Evolutionary conservation across 2,329 filamentous ascomycete genomes (phyloP).

Genomic region (Talaromyces sp.): DNA sequence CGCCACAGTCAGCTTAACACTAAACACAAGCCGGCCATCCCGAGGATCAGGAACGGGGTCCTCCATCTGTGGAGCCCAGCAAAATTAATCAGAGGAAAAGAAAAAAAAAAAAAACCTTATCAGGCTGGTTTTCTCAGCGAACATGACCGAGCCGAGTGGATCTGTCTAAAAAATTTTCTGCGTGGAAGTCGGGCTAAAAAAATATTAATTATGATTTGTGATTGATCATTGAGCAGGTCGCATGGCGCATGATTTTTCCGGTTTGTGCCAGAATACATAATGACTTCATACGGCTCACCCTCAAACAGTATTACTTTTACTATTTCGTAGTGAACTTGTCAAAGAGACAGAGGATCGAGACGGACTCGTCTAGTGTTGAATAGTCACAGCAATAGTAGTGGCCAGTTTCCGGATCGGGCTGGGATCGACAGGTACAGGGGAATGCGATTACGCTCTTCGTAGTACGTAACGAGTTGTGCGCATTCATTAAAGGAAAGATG

Average conservation of each 20-base stretch:
- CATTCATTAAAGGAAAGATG: neutral
- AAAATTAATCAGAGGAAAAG: neutral
- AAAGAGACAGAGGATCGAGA: neutral
- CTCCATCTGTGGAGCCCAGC: neutral
- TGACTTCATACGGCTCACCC: neutral
- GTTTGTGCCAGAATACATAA: neutral
- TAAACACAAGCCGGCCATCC: neutral
- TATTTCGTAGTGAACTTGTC: too few relatives aligned
- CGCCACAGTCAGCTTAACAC: neutral
- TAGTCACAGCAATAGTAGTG: neutral
- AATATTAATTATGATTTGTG: neutral
- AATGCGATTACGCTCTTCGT: too few relatives aligned
- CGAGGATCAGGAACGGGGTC: neutral
- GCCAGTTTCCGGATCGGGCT: neutral
- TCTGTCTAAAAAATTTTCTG: neutral
- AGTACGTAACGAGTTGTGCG: too few relatives aligned
- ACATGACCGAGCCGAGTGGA: neutral
- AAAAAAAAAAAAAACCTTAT: neutral
- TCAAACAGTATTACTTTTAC: too few relatives aligned
- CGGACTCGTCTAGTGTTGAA: neutral
- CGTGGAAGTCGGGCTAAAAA: neutral
- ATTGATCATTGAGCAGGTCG: neutral
- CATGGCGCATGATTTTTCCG: neutral
- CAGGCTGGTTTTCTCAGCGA: neutral
- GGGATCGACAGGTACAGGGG: neutral